Evolutionary conservation across 345 rosid species (phyloP), one percentile per base, ranked within the genome.

Genomic region (Crucihimalaya himalaica): DNA sequence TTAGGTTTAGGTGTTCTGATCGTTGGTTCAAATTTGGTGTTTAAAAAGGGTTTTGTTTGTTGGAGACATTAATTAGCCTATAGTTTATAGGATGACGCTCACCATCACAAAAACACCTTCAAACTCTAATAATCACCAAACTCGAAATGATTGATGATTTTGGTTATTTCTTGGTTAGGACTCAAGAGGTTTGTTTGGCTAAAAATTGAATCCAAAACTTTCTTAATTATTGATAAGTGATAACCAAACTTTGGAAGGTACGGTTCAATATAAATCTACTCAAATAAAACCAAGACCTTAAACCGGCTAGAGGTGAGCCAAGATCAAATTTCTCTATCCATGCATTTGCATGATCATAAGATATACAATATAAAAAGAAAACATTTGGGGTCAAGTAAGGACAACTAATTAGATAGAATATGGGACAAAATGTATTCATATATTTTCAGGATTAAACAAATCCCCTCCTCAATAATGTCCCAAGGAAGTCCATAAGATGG

Each of bases 1-100:
- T 76, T 76, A 76, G 66, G 37, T 54, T 39, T 62, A 62, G 40
- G 59, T 76, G 60, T 53, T 70, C 5, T 46, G 37, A 62, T 76
- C 58, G 18, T 76, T 63, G 65, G 66, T 52, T 61, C 25, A 51
- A 40, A 67, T 75, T 16, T 61, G 74, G 70, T 67, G 73, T 43
- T 29, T 31, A 51, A 8, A 51, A 68, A 12, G 4, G 39, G 8
- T 6, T 50, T 59, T 52, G 63, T 60, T 58, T 74, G 66, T 66
- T 66, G 54, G 60, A 52, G 40, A 23, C 50, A 61, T 29, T 54
- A 13, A 37, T 58, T 66, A 74, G 52, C 35, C 72, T 74, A 57
- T 57, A 10, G 45, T 55, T 55, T 65, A 18, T 23, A 43, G 15
- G 15, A 64, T 53, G 63, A 43, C 39, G 23, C 25, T 21, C 14